Percentiles rank a stretch among this genome's conserved stretches.
Evolutionary conservation across 1,139 yeast species (phyloP).

Genomic region (Wickerhamomyces sp.): DNA sequence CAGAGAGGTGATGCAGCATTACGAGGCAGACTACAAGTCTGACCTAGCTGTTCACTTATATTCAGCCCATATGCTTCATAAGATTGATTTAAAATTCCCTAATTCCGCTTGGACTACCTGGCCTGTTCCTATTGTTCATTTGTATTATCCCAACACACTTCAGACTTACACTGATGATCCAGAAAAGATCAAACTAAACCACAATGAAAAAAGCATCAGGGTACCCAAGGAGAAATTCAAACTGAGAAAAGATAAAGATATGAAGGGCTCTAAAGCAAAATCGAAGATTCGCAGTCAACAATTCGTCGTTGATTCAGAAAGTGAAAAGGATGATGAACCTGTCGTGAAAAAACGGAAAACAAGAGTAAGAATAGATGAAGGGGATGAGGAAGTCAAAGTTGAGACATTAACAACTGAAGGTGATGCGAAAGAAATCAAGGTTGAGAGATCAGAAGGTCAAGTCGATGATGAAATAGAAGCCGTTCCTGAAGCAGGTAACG

Average conservation of each 20-base stretch:
- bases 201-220: neutral
- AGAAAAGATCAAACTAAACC: neutral
- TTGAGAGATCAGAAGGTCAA: too few relatives aligned
- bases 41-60: constrained; percentile 54
- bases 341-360: neutral
- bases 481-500: too few relatives aligned
- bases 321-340: neutral
- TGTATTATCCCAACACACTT: constrained; percentile 6
- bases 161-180: constrained; percentile 8
- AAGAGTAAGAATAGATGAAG: neutral
- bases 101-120: constrained; percentile 34
- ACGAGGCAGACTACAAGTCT: constrained; percentile 35
- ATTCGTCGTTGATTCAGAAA: neutral
- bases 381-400: neutral
- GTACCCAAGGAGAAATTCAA: neutral
- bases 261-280: too few relatives aligned
- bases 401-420: neutral
- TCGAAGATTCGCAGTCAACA: neutral
- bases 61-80: constrained; percentile 37
- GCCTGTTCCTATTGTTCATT: constrained; percentile 9
- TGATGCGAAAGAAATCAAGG: too few relatives aligned
- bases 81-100: constrained; percentile 38
- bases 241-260: too few relatives aligned
- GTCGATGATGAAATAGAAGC: too few relatives aligned
- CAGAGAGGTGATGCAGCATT: neutral